Evolutionary conservation across 2,329 filamentous ascomycete species (phyloP).

Genomic region (Aspergillus ochraceus): DNA sequence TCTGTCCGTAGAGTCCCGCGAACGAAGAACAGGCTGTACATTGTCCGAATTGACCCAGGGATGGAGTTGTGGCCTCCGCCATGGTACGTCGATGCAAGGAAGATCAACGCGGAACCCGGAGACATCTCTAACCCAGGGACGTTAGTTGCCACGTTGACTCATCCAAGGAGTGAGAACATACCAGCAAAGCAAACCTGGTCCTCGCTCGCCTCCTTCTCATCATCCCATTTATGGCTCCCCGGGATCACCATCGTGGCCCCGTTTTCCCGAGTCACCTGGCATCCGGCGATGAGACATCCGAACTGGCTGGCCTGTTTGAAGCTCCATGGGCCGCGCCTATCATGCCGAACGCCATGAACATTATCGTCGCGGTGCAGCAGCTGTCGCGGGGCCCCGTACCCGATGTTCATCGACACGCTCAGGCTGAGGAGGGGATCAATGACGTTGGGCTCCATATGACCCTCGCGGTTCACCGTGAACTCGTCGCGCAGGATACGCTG

Average conservation of each 20-base stretch:
- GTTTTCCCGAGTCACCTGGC: constrained; percentile 28
- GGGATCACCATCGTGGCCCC: constrained; percentile 36
- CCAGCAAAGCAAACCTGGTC: constrained; percentile 38
- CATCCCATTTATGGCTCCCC: constrained; percentile 33
- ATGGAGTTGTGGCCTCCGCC: constrained; percentile 33
- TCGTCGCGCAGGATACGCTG: constrained; percentile 25
- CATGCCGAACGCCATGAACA: constrained; percentile 29
- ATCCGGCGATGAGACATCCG: constrained; percentile 30
- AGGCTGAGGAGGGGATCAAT: constrained; percentile 31
- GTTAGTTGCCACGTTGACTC: neutral
- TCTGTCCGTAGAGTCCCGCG: constrained; percentile 31
- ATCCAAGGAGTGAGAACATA: neutral
- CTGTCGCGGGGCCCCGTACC: constrained; percentile 30
- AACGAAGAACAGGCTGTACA: constrained; percentile 34
- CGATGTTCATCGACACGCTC: constrained; percentile 30
- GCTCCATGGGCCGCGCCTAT: constrained; percentile 2
- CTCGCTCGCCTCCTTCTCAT: constrained; percentile 22
- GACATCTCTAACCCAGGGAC: constrained; percentile 32
- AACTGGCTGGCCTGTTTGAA: constrained; percentile 24
- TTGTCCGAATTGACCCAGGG: constrained; percentile 22
- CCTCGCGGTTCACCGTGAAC: constrained; percentile 23
- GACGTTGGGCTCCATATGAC: constrained; percentile 14
- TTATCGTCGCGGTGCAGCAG: constrained; percentile 34
- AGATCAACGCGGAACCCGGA: constrained; percentile 37
- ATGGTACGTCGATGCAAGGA: constrained; percentile 34